Conservation (phyloP, 345 rosid species). For the Pugionium cornutum region DNA sequence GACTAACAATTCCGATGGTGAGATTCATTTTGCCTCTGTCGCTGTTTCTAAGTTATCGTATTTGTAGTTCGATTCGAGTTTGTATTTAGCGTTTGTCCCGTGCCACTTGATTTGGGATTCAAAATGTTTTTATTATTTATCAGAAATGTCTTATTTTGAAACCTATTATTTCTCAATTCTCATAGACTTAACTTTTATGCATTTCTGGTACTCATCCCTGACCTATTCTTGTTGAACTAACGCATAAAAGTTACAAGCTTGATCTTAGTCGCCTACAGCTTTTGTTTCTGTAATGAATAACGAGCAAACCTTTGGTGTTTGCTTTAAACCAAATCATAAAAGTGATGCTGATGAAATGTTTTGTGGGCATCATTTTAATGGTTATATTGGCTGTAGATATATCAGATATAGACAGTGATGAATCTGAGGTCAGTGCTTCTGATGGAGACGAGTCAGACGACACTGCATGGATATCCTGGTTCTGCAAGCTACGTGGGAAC, state of each 20-base stretch:
- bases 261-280: no score
- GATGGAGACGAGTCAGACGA: slow-evolving; percentile 61
- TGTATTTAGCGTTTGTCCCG: slow-evolving; percentile 2
- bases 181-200: no score
- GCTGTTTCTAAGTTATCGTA: background rate
- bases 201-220: no score
- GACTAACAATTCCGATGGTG: slow-evolving; percentile 62
- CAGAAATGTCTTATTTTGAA: no score
- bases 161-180: no score
- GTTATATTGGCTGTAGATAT: slow-evolving; percentile 41
- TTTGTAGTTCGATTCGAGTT: background rate
- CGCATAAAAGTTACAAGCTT: no score
- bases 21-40: slow-evolving; percentile 9
- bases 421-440: slow-evolving; percentile 85
- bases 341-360: background rate
- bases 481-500: slow-evolving; percentile 77
- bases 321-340: no score
- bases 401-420: slow-evolving; percentile 48
- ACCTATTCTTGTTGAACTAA: no score
- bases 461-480: slow-evolving; percentile 88
- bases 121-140: background rate
- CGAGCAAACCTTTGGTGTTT: no score
- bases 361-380: background rate
- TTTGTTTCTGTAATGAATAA: no score
- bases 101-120: slow-evolving; percentile 16